Conservation (phyloP, 176 grass and related monocot genomes). For the Coix lacrymajobi region DNA sequence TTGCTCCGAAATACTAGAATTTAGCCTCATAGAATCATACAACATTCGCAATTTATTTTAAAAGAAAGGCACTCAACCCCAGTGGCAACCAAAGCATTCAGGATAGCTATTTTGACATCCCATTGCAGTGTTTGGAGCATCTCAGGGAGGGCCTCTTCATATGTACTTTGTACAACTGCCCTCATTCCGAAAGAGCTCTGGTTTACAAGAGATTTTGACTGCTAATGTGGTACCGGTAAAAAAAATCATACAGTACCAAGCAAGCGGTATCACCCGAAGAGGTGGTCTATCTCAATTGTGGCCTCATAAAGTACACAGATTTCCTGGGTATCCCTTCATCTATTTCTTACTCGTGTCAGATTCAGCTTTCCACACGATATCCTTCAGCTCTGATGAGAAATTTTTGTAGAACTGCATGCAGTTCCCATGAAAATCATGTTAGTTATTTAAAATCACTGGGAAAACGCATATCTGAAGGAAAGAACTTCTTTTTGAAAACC, state of each 20-base stretch:
- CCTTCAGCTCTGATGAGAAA: constrained; percentile 80
- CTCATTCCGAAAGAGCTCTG: background rate
- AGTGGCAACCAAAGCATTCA: background rate
- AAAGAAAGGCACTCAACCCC: constrained; percentile 25
- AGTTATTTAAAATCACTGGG: background rate
- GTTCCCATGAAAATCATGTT: background rate
- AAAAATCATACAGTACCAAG: background rate
- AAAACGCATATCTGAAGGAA: background rate
- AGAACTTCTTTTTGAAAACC: background rate
- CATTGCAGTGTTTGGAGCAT: background rate
- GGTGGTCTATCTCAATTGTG: background rate
- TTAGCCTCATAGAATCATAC: background rate
- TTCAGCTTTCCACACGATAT: constrained; percentile 91
- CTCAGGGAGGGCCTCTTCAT: constrained; percentile 30
- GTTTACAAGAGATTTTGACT: background rate
- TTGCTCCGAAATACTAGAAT: background rate
- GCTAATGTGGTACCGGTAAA: background rate
- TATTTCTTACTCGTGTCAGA: constrained; percentile 47
- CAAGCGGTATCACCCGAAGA: constrained; percentile 1
- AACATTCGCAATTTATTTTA: background rate
- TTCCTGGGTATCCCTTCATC: background rate
- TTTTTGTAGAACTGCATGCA: constrained; percentile 83
- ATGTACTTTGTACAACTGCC: constrained; percentile 2
- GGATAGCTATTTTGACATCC: constrained; percentile 15
- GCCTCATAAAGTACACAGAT: background rate